Percentiles rank a stretch among this genome's conserved stretches.
phyloP scores from a whole-genome alignment of 257 asterid genomes.

The Plantago major region DNA sequence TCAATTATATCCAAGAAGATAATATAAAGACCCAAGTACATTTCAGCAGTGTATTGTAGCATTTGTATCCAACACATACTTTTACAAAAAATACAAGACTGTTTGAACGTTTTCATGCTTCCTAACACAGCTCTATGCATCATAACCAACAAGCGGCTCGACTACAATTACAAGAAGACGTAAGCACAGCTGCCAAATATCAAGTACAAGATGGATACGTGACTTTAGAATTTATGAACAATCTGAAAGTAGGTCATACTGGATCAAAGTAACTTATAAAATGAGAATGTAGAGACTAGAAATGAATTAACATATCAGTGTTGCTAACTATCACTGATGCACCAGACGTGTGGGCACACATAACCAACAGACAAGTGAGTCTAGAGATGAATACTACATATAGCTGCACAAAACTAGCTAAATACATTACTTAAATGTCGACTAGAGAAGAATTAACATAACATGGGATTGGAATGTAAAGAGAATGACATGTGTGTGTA shows the following conservation, averaged over 20 bases:
- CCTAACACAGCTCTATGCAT: background rate
- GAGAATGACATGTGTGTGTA: background rate
- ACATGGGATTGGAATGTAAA: slow-evolving; percentile 6
- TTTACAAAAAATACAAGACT: background rate
- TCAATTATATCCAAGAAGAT: too few species aligned
- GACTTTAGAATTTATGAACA: background rate
- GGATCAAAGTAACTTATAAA: background rate
- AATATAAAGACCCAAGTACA: too few species aligned
- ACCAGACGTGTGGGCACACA: too few species aligned
- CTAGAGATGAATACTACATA: too few species aligned
- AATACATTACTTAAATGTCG: too few species aligned
- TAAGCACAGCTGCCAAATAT: background rate
- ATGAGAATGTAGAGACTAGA: background rate
- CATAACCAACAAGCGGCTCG: background rate
- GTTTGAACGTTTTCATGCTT: too few species aligned
- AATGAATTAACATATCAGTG: background rate
- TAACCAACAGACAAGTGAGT: too few species aligned
- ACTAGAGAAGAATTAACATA: background rate
- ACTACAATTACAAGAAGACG: background rate
- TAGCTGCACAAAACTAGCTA: too few species aligned
- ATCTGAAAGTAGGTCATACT: background rate
- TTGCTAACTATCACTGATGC: too few species aligned
- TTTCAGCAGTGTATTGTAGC: too few species aligned
- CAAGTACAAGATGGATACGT: background rate
- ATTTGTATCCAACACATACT: background rate